Conservation (phyloP, 805 yeast genomes). For the Jamesozyma spencerorum region DNA sequence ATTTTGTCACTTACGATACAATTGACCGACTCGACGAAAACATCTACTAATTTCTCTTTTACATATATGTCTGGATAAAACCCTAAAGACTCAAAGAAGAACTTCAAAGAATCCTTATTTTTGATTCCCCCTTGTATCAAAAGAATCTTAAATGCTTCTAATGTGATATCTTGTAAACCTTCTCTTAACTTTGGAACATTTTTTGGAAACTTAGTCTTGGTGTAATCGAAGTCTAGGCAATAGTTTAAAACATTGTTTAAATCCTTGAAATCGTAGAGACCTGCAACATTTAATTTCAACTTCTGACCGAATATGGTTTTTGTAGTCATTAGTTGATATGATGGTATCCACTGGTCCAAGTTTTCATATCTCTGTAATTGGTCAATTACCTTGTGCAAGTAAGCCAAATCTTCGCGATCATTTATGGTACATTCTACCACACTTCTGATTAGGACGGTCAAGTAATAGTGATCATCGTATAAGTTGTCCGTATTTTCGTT, state of each 20-base stretch:
- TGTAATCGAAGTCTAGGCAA: conserved; percentile 35
- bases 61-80: conserved; percentile 49
- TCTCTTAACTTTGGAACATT: conserved; percentile 16
- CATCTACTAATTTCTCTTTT: conserved; percentile 39
- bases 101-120: conserved; percentile 49
- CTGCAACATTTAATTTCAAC: conserved; percentile 47
- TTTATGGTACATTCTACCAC: conserved; percentile 36
- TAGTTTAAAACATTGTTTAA: conserved; percentile 44
- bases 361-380: conserved; percentile 70
- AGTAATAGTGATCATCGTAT: conserved; percentile 63
- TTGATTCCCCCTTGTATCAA: conserved; percentile 70
- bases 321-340: conserved; percentile 40
- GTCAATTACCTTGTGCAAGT: conserved; percentile 40
- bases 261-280: conserved; percentile 39
- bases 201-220: conserved; percentile 24
- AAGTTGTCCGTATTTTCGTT: conserved; percentile 78
- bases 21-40: conserved; percentile 47
- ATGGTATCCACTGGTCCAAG: conserved; percentile 81
- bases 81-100: conserved; percentile 48
- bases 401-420: conserved; percentile 31
- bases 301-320: conserved; percentile 53
- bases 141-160: conserved; percentile 62
- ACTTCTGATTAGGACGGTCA: conserved; percentile 47
- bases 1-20: conserved; percentile 58
- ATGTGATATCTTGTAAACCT: conserved; percentile 41